Evolutionary conservation across 1,284 basidiomycete species (phyloP).

Genomic region (Mycena sp.): DNA sequence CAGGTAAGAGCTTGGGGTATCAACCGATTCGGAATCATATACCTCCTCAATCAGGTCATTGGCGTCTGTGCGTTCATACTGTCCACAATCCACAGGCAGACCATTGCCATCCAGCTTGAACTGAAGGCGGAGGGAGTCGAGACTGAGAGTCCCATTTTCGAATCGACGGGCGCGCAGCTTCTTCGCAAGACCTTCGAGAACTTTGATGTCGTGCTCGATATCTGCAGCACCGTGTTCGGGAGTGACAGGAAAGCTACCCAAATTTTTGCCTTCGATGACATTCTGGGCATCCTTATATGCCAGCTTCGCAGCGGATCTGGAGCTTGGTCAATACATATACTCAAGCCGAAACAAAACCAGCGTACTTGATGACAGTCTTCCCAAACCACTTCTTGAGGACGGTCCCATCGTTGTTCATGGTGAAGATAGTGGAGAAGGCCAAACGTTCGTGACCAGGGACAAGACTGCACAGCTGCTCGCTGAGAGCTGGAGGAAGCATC

Average conservation of each 20-base stretch:
- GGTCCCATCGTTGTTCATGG: slow-evolving; percentile 85
- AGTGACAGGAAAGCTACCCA: slow-evolving; percentile 62
- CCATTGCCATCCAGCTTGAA: slow-evolving; percentile 89
- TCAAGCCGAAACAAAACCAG: slow-evolving; percentile 34
- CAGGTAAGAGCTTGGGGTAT: slow-evolving; percentile 4
- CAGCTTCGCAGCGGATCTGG: slow-evolving; percentile 87
- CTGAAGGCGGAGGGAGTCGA: slow-evolving; percentile 77
- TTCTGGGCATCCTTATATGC: slow-evolving; percentile 85
- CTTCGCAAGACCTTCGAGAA: slow-evolving; percentile 75
- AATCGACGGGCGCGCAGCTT: slow-evolving; percentile 81
- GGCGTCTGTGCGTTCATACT: slow-evolving; percentile 75
- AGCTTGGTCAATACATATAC: slow-evolving; percentile 22
- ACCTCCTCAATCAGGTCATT: slow-evolving; percentile 93
- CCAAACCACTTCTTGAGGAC: slow-evolving; percentile 92
- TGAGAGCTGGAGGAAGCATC: slow-evolving; percentile 93
- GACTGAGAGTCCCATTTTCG: slow-evolving; percentile 83
- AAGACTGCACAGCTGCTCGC: slow-evolving; percentile 94
- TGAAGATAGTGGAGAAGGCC: slow-evolving; percentile 90
- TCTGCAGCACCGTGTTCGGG: slow-evolving; percentile 67
- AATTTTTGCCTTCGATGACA: slow-evolving; percentile 79
- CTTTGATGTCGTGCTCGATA: slow-evolving; percentile 82
- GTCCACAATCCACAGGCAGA: slow-evolving; percentile 83
- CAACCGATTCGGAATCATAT: slow-evolving; percentile 7
- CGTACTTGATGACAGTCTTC: slow-evolving; percentile 88
- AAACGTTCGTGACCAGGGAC: slow-evolving; percentile 89